A percentile compares a stretch with the other conserved stretches of the same genome.
Conservation (phyloP, 2,329 filamentous ascomycete genomes). For the Diaporthe batatas region DNA sequence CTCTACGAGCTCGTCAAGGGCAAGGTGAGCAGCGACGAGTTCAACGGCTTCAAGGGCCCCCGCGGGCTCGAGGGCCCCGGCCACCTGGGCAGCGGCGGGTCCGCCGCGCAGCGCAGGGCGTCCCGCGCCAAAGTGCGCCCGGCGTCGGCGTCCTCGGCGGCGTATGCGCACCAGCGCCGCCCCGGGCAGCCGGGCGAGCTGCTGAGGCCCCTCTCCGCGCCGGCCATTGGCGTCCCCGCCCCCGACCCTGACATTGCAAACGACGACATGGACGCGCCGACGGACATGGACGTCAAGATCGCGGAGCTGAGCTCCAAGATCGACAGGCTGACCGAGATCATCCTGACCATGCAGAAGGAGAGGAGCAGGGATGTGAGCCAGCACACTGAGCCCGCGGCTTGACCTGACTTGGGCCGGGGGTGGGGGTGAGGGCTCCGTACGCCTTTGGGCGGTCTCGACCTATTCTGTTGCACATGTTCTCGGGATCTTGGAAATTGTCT, state of each 20-base stretch:
- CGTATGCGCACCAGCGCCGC: slow-evolving; percentile 44
- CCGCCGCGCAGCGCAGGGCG: slow-evolving; percentile 30
- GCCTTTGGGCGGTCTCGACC: neutral
- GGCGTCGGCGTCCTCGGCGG: slow-evolving; percentile 44
- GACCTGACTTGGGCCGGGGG: neutral
- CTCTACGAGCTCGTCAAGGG: slow-evolving; percentile 71
- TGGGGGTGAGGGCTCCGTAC: neutral
- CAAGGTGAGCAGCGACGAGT: slow-evolving; percentile 57
- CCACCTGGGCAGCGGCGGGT: neutral
- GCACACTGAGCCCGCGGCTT: slow-evolving; percentile 16
- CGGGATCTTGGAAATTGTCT: neutral
- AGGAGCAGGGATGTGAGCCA: slow-evolving; percentile 29
- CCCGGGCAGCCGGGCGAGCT: slow-evolving; percentile 2
- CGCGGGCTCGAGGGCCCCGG: slow-evolving; percentile 43
- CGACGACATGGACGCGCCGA: slow-evolving; percentile 49
- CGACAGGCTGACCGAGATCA: slow-evolving; percentile 42
- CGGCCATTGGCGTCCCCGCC: slow-evolving; percentile 10
- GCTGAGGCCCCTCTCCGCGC: slow-evolving; percentile 30
- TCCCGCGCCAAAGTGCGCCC: slow-evolving; percentile 35
- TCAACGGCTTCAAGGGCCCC: slow-evolving; percentile 64
- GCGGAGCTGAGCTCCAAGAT: slow-evolving; percentile 41
- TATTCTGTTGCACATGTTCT: neutral
- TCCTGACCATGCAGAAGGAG: slow-evolving; percentile 41
- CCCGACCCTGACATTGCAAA: slow-evolving; percentile 38
- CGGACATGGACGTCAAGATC: slow-evolving; percentile 48